Evolutionary conservation across 495 filamentous ascomycete genomes (phyloP).

Genomic region (Aspergillus asperescens): DNA sequence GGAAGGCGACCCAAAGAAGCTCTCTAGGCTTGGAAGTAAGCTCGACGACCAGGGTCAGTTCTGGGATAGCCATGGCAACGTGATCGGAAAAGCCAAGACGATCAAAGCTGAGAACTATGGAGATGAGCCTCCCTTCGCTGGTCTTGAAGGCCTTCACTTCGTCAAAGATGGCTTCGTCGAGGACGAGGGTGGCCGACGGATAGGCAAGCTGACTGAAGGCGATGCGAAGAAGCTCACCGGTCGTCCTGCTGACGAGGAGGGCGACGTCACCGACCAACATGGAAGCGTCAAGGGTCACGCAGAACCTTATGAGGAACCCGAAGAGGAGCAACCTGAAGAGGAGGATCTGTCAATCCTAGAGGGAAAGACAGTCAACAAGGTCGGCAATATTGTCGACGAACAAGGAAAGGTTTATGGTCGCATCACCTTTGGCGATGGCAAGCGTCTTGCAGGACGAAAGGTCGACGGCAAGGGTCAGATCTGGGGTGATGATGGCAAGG

Average conservation of each 20-base stretch:
- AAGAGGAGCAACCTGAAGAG: slow-evolving; percentile 42
- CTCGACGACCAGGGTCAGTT: slow-evolving; percentile 61
- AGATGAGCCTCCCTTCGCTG: slow-evolving; percentile 58
- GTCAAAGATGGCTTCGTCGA: slow-evolving; percentile 54
- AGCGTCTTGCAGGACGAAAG: slow-evolving; percentile 69
- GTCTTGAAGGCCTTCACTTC: slow-evolving; percentile 58
- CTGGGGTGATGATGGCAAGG: slow-evolving; percentile 72
- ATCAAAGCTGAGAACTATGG: slow-evolving; percentile 54
- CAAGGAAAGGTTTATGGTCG: slow-evolving; percentile 70
- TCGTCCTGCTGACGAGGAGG: slow-evolving; percentile 58
- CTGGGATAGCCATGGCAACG: slow-evolving; percentile 54
- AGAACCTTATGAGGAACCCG: slow-evolving; percentile 47
- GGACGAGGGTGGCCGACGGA: slow-evolving; percentile 54
- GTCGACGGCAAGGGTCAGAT: slow-evolving; percentile 77
- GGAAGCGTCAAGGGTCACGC: slow-evolving; percentile 58
- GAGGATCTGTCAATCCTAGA: slow-evolving; percentile 65
- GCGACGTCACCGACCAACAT: slow-evolving; percentile 58
- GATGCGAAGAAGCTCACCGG: slow-evolving; percentile 61
- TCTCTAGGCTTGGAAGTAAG: slow-evolving; percentile 49
- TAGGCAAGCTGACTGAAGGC: slow-evolving; percentile 55
- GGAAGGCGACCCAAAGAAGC: slow-evolving; percentile 56
- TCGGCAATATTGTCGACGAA: slow-evolving; percentile 73
- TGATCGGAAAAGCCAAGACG: slow-evolving; percentile 55
- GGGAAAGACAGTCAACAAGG: slow-evolving; percentile 82
- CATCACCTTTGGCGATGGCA: slow-evolving; percentile 63